These are phyloP conservation scores for Taphrina communis DNA, from an alignment of 1,139 yeast genomes.

Conservation along the genomic window DNA sequence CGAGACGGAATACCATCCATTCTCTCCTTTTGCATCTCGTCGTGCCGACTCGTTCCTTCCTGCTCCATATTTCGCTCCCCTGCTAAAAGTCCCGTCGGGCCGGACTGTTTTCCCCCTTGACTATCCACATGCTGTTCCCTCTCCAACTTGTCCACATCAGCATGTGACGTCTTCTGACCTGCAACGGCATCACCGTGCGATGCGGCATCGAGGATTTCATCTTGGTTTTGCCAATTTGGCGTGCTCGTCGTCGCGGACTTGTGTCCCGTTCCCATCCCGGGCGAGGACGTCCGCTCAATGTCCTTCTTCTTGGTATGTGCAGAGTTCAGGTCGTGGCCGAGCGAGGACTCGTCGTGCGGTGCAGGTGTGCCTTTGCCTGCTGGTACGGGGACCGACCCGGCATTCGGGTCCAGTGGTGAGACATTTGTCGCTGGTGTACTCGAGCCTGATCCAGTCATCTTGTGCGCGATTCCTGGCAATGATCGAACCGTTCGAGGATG, in stretches of 20 bases:
- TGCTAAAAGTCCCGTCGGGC: slow-evolving; percentile 30
- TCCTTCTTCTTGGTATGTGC: slow-evolving; percentile 23
- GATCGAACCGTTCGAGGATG: too few species aligned
- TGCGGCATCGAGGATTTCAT: slow-evolving; percentile 33
- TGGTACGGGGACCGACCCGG: slow-evolving; percentile 38
- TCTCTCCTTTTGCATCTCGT: slow-evolving; percentile 25
- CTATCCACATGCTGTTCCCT: slow-evolving; percentile 18
- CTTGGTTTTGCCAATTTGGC: slow-evolving; percentile 36
- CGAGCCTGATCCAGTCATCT: background rate
- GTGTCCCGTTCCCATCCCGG: slow-evolving; percentile 31
- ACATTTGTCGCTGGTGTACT: slow-evolving; percentile 15
- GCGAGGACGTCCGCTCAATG: slow-evolving; percentile 10
- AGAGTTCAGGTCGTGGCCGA: slow-evolving; percentile 36
- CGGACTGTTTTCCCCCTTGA: slow-evolving; percentile 14
- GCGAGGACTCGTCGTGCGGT: slow-evolving; percentile 8
- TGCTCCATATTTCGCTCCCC: slow-evolving; percentile 26
- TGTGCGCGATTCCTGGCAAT: too few species aligned
- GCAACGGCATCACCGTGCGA: slow-evolving; percentile 24
- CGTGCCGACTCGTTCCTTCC: slow-evolving; percentile 33
- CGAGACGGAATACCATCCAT: slow-evolving; percentile 21
- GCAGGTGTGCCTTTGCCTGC: background rate
- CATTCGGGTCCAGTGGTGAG: slow-evolving; percentile 30
- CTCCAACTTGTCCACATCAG: slow-evolving; percentile 23
- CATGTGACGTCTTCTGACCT: slow-evolving; percentile 2
- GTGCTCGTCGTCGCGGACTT: slow-evolving; percentile 12